Evolutionary conservation across 345 rosid genomes (phyloP).

Genomic region (Euphorbia tirucalli): DNA sequence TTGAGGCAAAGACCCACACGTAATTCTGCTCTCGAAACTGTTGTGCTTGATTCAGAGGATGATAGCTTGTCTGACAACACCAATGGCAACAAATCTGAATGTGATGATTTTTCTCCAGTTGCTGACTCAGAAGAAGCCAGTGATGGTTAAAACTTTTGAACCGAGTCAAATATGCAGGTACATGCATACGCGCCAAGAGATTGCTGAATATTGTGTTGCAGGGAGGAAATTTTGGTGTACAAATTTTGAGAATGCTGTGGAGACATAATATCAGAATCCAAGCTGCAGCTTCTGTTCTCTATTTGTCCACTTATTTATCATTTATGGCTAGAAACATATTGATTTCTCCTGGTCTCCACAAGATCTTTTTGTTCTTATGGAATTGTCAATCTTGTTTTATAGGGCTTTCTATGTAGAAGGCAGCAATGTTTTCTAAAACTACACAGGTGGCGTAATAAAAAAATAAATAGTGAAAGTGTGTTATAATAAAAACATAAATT

Average conservation of each 20-base stretch:
- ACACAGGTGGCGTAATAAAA: too few species aligned
- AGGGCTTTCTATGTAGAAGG: too few species aligned
- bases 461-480: too few species aligned
- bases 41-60: conserved; percentile 41
- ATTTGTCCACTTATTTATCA: neutral
- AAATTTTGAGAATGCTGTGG: neutral
- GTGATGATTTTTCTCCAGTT: conserved; percentile 15
- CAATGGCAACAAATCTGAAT: conserved; percentile 15
- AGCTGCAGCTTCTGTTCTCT: neutral
- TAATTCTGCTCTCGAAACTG: conserved; percentile 49
- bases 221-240: conserved; percentile 5
- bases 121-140: conserved; percentile 19
- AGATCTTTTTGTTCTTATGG: neutral
- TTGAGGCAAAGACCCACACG: conserved; percentile 55
- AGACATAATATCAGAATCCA: neutral
- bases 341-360: neutral
- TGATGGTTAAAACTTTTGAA: neutral
- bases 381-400: neutral
- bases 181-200: neutral
- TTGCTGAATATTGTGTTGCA: neutral
- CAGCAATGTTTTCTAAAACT: too few species aligned
- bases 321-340: neutral
- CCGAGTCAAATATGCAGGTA: neutral
- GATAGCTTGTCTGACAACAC: conserved; percentile 20
- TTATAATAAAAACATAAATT: too few species aligned